Conservation (phyloP, 2,329 filamentous ascomycete genomes). For the Paraphoma chrysanthemicola region DNA sequence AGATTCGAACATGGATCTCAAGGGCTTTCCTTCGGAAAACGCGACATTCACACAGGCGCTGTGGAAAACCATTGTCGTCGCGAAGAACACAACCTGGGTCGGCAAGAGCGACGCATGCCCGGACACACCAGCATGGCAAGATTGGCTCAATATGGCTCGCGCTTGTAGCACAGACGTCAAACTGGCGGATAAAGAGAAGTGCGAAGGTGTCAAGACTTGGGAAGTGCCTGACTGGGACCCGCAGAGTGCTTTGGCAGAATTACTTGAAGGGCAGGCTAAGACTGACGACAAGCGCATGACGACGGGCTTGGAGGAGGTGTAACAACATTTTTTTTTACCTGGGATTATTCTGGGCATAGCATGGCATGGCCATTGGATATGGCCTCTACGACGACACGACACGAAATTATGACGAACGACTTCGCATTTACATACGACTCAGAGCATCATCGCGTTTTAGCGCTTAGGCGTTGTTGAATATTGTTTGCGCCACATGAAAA, state of each 20-base stretch:
- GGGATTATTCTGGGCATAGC: not conserved
- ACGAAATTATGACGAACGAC: not conserved
- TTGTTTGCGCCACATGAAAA: not conserved
- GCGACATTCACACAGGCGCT: constrained; percentile 55
- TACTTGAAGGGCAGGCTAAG: constrained; percentile 28
- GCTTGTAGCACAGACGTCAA: constrained; percentile 24
- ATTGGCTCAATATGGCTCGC: constrained; percentile 50
- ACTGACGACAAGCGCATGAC: constrained; percentile 21
- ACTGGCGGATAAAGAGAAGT: constrained; percentile 10
- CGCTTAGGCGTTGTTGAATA: not conserved
- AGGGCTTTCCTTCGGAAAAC: constrained; percentile 41
- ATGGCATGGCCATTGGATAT: not conserved
- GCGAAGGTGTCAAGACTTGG: constrained; percentile 31
- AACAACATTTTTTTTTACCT: not conserved
- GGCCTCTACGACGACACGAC: not conserved
- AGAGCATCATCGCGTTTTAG: not conserved
- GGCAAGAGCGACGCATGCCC: constrained; percentile 50
- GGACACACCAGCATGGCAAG: constrained; percentile 49
- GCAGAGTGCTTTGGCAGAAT: constrained; percentile 25
- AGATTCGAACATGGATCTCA: constrained; percentile 42
- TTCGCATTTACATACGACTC: not conserved
- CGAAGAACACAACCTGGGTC: constrained; percentile 54
- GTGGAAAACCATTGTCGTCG: constrained; percentile 57
- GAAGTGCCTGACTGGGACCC: constrained; percentile 45
- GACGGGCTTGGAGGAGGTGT: constrained; percentile 25